These are phyloP conservation scores for Chimonanthus salicifolius DNA, from an alignment of 164 flowering plant genomes.

Conservation along the genomic window DNA sequence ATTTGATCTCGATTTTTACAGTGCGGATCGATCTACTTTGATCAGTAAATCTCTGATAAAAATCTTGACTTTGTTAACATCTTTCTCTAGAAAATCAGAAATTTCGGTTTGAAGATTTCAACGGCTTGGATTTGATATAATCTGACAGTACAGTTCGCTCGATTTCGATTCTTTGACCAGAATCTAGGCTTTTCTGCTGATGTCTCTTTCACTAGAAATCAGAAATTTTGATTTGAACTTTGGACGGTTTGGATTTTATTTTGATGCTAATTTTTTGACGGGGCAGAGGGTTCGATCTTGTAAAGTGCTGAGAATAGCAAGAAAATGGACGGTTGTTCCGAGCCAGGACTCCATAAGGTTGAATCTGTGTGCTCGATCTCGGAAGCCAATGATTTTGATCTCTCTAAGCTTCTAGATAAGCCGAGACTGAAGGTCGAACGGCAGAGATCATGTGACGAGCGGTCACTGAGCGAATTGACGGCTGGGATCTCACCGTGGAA, in stretches of 20 bases:
- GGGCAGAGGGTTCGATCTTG: not conserved
- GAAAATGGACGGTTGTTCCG: conserved; percentile 18
- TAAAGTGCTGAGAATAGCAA: not conserved
- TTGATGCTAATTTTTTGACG: not conserved
- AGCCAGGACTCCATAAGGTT: conserved; percentile 11
- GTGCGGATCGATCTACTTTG: no score
- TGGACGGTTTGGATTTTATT: not conserved
- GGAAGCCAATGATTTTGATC: conserved; percentile 17
- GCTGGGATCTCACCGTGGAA: conserved; percentile 7
- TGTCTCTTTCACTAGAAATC: not conserved
- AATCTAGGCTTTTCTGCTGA: no score
- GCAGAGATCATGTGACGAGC: conserved; percentile 24
- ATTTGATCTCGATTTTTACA: no score
- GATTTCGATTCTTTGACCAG: no score
- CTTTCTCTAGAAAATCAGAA: no score
- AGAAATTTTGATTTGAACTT: not conserved
- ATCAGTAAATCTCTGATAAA: no score
- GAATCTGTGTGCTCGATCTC: conserved; percentile 18
- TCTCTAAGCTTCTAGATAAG: conserved; percentile 20
- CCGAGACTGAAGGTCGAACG: conserved; percentile 23
- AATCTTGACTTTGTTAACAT: no score
- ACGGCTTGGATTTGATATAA: no score
- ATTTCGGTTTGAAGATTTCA: no score
- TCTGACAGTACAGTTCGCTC: no score
- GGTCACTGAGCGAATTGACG: conserved; percentile 22